Evolutionary conservation across 495 filamentous ascomycete species (phyloP).

Genomic region (Mycothermus thermophilus): DNA sequence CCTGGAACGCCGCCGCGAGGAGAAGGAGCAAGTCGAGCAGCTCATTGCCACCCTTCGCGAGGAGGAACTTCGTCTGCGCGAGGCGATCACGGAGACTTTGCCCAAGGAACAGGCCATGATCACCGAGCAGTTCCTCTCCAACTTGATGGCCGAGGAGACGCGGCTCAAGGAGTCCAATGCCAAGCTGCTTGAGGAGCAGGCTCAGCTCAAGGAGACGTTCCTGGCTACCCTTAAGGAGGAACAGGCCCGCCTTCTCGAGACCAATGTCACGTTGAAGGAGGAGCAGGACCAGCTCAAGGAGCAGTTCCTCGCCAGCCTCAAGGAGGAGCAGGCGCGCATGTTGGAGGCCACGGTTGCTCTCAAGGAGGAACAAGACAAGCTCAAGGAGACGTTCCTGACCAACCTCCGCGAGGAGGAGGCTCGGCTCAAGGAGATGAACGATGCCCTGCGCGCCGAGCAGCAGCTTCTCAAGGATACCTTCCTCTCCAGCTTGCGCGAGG

Average conservation of each 20-base stretch:
- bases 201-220: conserved; percentile 6
- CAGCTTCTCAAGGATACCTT: conserved; percentile 36
- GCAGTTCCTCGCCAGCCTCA: conserved; percentile 21
- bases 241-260: conserved; percentile 2
- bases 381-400: conserved; percentile 39
- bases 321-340: conserved; percentile 38
- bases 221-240: conserved; percentile 6
- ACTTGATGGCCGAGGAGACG: conserved; percentile 14
- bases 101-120: conserved; percentile 37
- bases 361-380: conserved; percentile 56
- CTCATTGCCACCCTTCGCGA: conserved; percentile 44
- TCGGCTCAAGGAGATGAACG: conserved; percentile 13
- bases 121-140: conserved; percentile 15
- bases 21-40: conserved; percentile 66
- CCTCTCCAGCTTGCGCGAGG: conserved; percentile 41
- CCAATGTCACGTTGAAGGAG: conserved; percentile 4
- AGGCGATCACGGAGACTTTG: conserved; percentile 29
- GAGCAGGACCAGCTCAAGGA: conserved; percentile 8
- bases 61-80: conserved; percentile 28
- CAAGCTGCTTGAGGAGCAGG: conserved; percentile 8
- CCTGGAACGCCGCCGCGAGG: conserved; percentile 60
- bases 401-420: conserved; percentile 15
- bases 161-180: conserved; percentile 12
- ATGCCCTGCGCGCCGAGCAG: conserved; percentile 18
- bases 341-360: conserved; percentile 29